Evolutionary conservation across 345 rosid species (phyloP).

Genomic region (Anacardium occidentale): DNA sequence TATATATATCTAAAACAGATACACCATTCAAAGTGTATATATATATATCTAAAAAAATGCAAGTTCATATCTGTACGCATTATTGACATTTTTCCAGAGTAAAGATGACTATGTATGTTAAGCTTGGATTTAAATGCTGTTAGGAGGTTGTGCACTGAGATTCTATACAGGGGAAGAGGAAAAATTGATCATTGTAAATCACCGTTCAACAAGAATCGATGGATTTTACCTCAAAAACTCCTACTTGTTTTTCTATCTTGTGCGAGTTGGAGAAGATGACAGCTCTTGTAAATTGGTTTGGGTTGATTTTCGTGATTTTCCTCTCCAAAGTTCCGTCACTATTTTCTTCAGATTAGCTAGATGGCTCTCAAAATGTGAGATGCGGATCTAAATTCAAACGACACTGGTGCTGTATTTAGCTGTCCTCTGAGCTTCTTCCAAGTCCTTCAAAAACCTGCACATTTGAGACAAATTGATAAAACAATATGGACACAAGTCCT

Average conservation of each 20-base stretch:
- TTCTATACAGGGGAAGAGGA: background rate
- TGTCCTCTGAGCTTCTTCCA: conserved; percentile 78
- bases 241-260: background rate
- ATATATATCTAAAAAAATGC: too few species aligned
- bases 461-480: background rate
- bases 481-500: background rate
- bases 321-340: background rate
- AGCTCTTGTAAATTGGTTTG: background rate
- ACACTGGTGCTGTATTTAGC: conserved; percentile 53
- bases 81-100: background rate
- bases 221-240: background rate
- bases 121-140: background rate
- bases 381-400: conserved; percentile 33
- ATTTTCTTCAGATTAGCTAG: conserved; percentile 19
- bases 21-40: too few species aligned
- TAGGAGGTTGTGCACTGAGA: background rate
- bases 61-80: background rate
- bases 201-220: background rate
- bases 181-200: too few species aligned
- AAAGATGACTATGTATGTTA: background rate
- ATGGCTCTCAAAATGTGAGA: conserved; percentile 17
- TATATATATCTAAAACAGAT: too few species aligned
- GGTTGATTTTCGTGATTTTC: background rate
- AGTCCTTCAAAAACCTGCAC: conserved; percentile 77
- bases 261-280: background rate